Evolutionary conservation across 345 rosid genomes (phyloP).

Genomic region (Euclidium syriacum): DNA sequence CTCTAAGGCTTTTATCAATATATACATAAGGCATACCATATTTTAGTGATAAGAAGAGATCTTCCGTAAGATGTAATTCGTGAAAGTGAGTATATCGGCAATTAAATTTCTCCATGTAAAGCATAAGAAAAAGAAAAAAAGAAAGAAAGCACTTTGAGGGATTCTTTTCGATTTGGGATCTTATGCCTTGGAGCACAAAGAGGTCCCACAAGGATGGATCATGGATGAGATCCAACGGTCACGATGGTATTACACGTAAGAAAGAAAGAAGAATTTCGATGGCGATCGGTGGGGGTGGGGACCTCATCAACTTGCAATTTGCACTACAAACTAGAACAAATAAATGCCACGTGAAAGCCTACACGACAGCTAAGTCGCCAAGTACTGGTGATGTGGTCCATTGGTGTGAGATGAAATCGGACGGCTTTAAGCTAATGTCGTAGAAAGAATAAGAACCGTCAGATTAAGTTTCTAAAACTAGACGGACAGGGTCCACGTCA

Average conservation of each 20-base stretch:
- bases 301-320: slow-evolving; percentile 25
- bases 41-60: slow-evolving; percentile 11
- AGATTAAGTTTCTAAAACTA: slow-evolving; percentile 22
- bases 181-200: slow-evolving; percentile 18
- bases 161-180: slow-evolving; percentile 13
- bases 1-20: background rate
- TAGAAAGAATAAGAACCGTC: slow-evolving; percentile 13
- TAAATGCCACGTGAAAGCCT: slow-evolving; percentile 36
- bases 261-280: slow-evolving; percentile 29
- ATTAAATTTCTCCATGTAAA: slow-evolving; percentile 10
- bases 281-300: slow-evolving; percentile 7
- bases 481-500: slow-evolving; percentile 30
- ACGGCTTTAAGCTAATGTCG: slow-evolving; percentile 7
- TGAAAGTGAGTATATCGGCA: background rate
- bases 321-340: slow-evolving; percentile 24
- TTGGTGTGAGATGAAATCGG: slow-evolving; percentile 7
- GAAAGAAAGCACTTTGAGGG: slow-evolving; percentile 10
- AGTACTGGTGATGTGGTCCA: slow-evolving; percentile 34
- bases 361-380: slow-evolving; percentile 33
- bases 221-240: slow-evolving; percentile 20
- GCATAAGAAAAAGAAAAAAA: background rate
- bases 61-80: background rate
- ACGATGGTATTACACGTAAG: slow-evolving; percentile 14
- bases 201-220: slow-evolving; percentile 13
- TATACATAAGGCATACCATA: background rate